phyloP scores from a whole-genome alignment of 202 grass and related monocot genomes.

The Zoysia matrella region DNA sequence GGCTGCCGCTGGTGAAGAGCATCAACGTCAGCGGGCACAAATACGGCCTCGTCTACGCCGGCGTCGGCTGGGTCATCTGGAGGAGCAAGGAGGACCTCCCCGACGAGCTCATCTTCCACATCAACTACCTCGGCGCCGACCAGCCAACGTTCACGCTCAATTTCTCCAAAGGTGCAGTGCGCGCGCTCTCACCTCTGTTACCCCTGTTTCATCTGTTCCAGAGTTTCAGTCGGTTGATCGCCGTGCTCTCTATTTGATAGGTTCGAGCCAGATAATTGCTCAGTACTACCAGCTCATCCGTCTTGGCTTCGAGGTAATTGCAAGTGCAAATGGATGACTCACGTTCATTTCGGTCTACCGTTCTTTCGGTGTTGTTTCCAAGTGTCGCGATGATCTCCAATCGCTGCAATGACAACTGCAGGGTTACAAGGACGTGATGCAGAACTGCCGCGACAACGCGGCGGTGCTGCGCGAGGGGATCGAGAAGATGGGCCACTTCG shows the following conservation, averaged over 20 bases:
- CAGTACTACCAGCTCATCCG: too few relatives aligned
- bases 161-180: not conserved
- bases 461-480: conserved; percentile 64
- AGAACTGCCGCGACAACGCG: conserved; percentile 82
- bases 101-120: too few relatives aligned
- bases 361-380: too few relatives aligned
- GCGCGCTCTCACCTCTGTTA: not conserved
- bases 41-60: conserved; percentile 68
- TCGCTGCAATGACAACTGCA: not conserved
- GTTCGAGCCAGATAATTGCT: not conserved
- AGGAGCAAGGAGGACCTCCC: too few relatives aligned
- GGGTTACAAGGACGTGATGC: conserved; percentile 75
- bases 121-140: too few relatives aligned
- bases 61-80: too few relatives aligned
- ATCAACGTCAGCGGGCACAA: conserved; percentile 99
- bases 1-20: conserved; percentile 80
- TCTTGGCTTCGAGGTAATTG: too few relatives aligned
- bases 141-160: not conserved
- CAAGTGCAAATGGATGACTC: too few relatives aligned
- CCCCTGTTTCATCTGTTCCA: not conserved
- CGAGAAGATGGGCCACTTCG: conserved; percentile 63
- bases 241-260: conserved; percentile 21
- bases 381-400: too few relatives aligned
- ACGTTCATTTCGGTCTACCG: too few relatives aligned
- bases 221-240: not conserved